phyloP scores from a whole-genome alignment of 345 rosid genomes.

The Cardiospermum halicacabum region DNA sequence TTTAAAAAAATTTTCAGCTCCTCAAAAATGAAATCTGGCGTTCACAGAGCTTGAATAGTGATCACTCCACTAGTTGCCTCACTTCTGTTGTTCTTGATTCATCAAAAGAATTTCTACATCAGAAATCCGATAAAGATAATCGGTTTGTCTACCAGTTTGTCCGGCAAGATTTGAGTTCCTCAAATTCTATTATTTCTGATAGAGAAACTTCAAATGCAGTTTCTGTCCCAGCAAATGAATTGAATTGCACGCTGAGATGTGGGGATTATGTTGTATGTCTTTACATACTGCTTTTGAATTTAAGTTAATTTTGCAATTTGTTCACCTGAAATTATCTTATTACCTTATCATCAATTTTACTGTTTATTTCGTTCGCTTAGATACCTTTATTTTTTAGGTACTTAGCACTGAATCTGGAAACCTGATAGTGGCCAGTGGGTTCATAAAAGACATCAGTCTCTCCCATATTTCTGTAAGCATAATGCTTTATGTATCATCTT shows the following conservation, averaged over 20 bases:
- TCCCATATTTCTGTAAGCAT: slow-evolving; percentile 75
- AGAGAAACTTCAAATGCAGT: slow-evolving; percentile 28
- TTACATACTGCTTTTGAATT: not conserved
- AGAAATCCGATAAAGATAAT: slow-evolving; percentile 41
- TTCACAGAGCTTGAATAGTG: slow-evolving; percentile 39
- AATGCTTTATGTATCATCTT: slow-evolving; percentile 3
- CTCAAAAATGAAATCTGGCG: slow-evolving; percentile 51
- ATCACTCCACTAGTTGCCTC: slow-evolving; percentile 42
- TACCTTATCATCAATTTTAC: not conserved
- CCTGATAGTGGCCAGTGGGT: slow-evolving; percentile 67
- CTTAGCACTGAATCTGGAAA: slow-evolving; percentile 59
- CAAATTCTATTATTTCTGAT: slow-evolving; percentile 25
- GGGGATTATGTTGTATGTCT: slow-evolving; percentile 87
- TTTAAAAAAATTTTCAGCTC: too few species aligned
- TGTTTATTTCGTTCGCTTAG: slow-evolving; percentile 2
- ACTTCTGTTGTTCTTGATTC: slow-evolving; percentile 77
- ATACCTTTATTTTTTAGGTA: slow-evolving; percentile 38
- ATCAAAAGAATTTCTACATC: slow-evolving; percentile 35
- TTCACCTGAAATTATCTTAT: not conserved
- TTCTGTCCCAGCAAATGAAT: slow-evolving; percentile 34
- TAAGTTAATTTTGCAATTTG: not conserved
- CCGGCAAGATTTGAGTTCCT: slow-evolving; percentile 31
- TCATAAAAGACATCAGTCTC: slow-evolving; percentile 59
- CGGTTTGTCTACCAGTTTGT: slow-evolving; percentile 75
- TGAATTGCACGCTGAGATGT: slow-evolving; percentile 55